Evolutionary conservation across 371 early-diverging fungal species (phyloP).

Genomic region (Paraphysoderma sedebokerense): DNA sequence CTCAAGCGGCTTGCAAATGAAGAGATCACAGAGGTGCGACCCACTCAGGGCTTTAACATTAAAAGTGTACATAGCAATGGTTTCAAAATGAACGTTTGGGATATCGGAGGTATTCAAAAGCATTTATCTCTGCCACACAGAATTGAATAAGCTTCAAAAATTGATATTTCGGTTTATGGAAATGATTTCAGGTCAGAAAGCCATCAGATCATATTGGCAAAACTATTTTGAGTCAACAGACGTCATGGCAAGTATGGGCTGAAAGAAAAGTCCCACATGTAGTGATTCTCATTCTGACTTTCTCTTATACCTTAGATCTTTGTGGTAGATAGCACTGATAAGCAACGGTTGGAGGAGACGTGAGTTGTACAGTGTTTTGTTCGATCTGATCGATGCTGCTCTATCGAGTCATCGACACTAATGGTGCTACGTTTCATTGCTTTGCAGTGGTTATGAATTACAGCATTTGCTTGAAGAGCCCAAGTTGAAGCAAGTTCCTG

Average conservation of each 20-base stretch:
- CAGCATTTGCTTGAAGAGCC: slow-evolving; percentile 20
- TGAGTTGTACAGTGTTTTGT: slow-evolving; percentile 4
- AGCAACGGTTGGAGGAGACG: slow-evolving; percentile 27
- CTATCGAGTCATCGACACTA: not conserved
- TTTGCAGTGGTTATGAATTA: slow-evolving; percentile 21
- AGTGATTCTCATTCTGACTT: not conserved
- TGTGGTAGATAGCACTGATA: slow-evolving; percentile 27
- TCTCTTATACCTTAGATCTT: slow-evolving; percentile 15
- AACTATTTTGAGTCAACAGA: slow-evolving; percentile 50
- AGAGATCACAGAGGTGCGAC: slow-evolving; percentile 26
- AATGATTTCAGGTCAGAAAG: slow-evolving; percentile 19
- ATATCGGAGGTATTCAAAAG: slow-evolving; percentile 38
- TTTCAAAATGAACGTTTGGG: slow-evolving; percentile 38
- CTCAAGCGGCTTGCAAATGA: slow-evolving; percentile 26
- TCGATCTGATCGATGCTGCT: not conserved
- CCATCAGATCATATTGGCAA: slow-evolving; percentile 44
- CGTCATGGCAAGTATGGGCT: slow-evolving; percentile 21
- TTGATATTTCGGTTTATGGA: not conserved
- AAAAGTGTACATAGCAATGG: slow-evolving; percentile 23
- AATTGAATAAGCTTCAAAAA: not conserved
- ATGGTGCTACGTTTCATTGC: not conserved
- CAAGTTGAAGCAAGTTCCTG: slow-evolving; percentile 23
- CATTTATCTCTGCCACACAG: too few species aligned
- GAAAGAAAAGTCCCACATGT: not conserved
- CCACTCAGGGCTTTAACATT: slow-evolving; percentile 35